Base-by-base conservation (phyloP, 1,284 basidiomycete genomes). In the Ganoderma leucocontextum region DNA sequence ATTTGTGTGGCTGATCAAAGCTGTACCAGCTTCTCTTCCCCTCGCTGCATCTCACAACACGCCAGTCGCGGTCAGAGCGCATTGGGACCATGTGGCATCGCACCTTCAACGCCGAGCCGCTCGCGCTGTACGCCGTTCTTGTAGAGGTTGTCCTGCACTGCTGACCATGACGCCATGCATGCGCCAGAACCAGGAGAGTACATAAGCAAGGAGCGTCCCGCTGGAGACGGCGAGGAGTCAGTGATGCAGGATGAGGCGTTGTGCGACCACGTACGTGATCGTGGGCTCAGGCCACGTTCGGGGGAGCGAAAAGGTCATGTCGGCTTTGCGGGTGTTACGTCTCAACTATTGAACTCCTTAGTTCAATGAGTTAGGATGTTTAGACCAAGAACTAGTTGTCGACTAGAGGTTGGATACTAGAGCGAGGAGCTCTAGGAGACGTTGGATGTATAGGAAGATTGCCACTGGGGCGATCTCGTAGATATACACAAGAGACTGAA, bases 101-200 rank as follows among this genome's bases (percentile, higher is more conserved):
- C 4, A 81, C 82, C 71, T 91, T 87, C 61, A 93, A 78, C 2
- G 89, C 89, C 86, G 71, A 92, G 83, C 29, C 89, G 82, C 62
- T 91, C 87, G 19, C 86, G 78, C 75, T 91, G 90, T 0, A 92
- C 89, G 13, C 91, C 91, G 75, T 90, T 88, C 75, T 86, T 85
- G 80, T 92, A 93, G 13, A 92, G 80, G 73, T 93, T 89, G 67
- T 90, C 88, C 0, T 89, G 89, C 8, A 91, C 83, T 82, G 44
- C 83, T 79, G 64, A 84, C 83, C 41, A 93, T 83, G 19, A 93
- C 87, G 1, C 91, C 91, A 19, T 91, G 91, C 73, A 93, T 84
- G 3, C 91, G 84, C 91, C 91, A 93, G 75, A 89, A 94, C 86
- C 90, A 92, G 33, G 88, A 87, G 7, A 93, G 78, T 1, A 93